Conservation (phyloP, 2,329 filamentous ascomycete genomes). For the Fusarium incarnatum region DNA sequence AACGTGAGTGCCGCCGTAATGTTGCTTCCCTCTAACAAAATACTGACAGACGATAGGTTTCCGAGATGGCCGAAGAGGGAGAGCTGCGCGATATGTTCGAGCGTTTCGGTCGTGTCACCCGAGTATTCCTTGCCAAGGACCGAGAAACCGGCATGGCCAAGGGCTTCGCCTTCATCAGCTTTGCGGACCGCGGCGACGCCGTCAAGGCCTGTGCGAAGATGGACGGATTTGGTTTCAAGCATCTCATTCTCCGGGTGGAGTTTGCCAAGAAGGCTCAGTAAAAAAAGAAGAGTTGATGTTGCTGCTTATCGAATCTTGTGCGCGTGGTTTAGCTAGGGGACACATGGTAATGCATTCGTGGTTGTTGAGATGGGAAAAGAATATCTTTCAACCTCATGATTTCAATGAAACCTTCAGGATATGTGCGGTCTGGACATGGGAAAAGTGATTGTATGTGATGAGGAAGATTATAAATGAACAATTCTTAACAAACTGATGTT, state of each 20-base stretch:
- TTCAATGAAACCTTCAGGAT: constrained; percentile 44
- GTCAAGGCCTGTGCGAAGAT: constrained; percentile 95
- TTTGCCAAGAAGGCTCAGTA: constrained; percentile 80
- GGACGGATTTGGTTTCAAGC: constrained; percentile 93
- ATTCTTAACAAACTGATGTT: constrained; percentile 1
- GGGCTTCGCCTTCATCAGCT: constrained; percentile 99
- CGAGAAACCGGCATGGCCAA: constrained; percentile 95
- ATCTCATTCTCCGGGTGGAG: constrained; percentile 87
- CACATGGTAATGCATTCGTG: constrained; percentile 48
- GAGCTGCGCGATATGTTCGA: constrained; percentile 99
- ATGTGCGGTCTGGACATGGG: constrained; percentile 30
- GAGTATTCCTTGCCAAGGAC: constrained; percentile 98
- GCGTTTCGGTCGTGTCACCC: constrained; percentile 93
- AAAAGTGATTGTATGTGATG: constrained; percentile 40
- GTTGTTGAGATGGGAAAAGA: constrained; percentile 35
- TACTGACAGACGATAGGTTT: constrained; percentile 71
- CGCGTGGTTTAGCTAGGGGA: constrained; percentile 47
- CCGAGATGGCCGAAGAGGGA: constrained; percentile 95
- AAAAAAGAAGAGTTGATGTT: constrained; percentile 23
- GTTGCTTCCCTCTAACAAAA: neutral
- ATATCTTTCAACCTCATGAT: constrained; percentile 44
- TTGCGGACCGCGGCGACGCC: constrained; percentile 88
- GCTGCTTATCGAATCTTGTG: constrained; percentile 47
- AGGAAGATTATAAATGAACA: constrained; percentile 15
- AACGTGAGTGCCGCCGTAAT: constrained; percentile 75